These are phyloP conservation scores for Pyrenula aspistea DNA, from an alignment of 495 filamentous ascomycete species.

Conservation along the genomic window DNA sequence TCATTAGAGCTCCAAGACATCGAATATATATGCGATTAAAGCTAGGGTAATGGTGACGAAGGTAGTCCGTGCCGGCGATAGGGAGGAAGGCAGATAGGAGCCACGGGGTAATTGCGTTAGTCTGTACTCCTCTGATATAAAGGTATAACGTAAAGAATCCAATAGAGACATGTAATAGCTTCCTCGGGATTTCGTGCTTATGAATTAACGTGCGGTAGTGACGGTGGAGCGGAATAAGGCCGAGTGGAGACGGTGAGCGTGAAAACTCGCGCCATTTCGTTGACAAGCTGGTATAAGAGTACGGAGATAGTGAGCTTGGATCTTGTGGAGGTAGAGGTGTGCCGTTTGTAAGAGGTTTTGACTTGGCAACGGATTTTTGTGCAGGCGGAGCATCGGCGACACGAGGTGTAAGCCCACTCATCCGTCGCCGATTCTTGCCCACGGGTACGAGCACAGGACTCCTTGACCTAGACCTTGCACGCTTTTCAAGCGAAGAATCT, in stretches of 20 bases:
- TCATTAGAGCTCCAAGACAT: constrained; percentile 80
- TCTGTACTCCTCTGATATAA: constrained; percentile 66
- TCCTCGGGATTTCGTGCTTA: constrained; percentile 36
- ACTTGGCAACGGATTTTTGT: constrained; percentile 11
- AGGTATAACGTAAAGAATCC: constrained; percentile 82
- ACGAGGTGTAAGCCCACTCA: constrained; percentile 29
- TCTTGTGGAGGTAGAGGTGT: constrained; percentile 39
- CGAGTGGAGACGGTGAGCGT: constrained; percentile 79
- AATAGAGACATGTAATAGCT: constrained; percentile 69
- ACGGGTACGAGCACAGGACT: constrained; percentile 12
- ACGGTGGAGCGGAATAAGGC: constrained; percentile 86
- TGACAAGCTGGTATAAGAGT: constrained; percentile 41
- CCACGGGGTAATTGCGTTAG: constrained; percentile 63
- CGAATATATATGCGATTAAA: constrained; percentile 84
- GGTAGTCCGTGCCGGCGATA: constrained; percentile 67
- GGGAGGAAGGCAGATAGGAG: constrained; percentile 78
- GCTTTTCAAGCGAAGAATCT: constrained; percentile 27
- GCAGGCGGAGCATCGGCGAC: constrained; percentile 12
- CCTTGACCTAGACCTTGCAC: constrained; percentile 23
- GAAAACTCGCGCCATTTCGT: constrained; percentile 72
- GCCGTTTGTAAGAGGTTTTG: constrained; percentile 27
- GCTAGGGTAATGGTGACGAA: constrained; percentile 66
- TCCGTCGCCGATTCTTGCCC: constrained; percentile 25
- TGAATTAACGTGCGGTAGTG: constrained; percentile 37
- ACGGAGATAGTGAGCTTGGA: constrained; percentile 35